Evolutionary conservation across 2,329 filamentous ascomycete species (phyloP), one percentile per base, ranked within the genome.

Genomic region (Venturia effusa): DNA sequence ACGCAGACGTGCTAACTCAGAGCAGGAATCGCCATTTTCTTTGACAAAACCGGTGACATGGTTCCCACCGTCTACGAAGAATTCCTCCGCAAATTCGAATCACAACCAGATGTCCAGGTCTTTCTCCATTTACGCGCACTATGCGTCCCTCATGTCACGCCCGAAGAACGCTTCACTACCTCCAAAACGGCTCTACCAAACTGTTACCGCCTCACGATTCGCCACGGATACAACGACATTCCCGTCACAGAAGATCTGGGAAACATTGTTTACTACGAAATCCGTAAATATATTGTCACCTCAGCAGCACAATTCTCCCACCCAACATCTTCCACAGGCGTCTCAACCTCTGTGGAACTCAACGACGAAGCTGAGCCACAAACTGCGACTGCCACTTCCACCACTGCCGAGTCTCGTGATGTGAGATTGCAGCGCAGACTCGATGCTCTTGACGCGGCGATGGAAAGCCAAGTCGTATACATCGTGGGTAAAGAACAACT

Each of bases 121-220:
- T 90, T 92, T 72, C 88, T 92, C 72, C 88, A 92, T 69, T 79
- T 92, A 65, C 83, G 86, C 6, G 81, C 86, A 0, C 77, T 89
- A 0, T 80, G 84, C 37, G 75, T 78, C 1, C 87, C 88, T 0
- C 81, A 79, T 0, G 81, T 74, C 13, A 57, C 67, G 5, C 86
- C 2, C 1, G 78, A 79, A 2, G 76, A 83, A 8, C 75, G 81
- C 1, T 83, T 82, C 66, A 74, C 76, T n/a, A 74, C 81, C 6
- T 70, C 71, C 6, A 72, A 76, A 6, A 73, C 79, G 7, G 71
- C 76, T 0, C 73, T 89, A 22, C 83, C 84, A 0, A 82, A 85
- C 39, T 87, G 85, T 68, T 91, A 90, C 71, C 83, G 87, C 3
- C 77, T 91, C 10, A 83, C 88, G 2, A 79, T 89, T 1, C 83